Conservation (phyloP, 192 early-diverging fungal species). For the Entophlyctis luteolus region DNA sequence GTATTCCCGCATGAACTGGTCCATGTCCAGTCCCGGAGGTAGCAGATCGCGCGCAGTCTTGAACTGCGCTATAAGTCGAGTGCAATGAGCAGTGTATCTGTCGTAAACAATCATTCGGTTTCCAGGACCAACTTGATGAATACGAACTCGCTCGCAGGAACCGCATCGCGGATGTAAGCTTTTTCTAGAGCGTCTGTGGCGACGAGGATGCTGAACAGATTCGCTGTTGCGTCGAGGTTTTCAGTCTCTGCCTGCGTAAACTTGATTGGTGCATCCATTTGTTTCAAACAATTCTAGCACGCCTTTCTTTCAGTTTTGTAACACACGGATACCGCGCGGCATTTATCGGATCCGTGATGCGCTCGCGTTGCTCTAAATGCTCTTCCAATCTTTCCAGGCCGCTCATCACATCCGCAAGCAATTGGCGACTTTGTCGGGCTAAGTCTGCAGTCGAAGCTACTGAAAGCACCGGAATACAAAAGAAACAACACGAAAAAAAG, state of each 20-base stretch:
- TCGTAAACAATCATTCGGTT: not conserved
- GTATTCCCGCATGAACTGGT: conserved; percentile 68
- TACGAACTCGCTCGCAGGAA: conserved; percentile 71
- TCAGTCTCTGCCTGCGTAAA: conserved; percentile 64
- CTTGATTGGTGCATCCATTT: conserved; percentile 16
- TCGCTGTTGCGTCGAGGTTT: conserved; percentile 86
- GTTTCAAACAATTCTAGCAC: not conserved
- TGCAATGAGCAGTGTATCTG: conserved; percentile 86
- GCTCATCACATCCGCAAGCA: conserved; percentile 9
- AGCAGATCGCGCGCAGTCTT: conserved; percentile 68
- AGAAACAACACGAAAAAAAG: not conserved
- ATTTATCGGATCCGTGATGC: conserved; percentile 4
- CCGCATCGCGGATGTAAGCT: conserved; percentile 84
- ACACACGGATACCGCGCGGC: not conserved
- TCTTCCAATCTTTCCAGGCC: not conserved
- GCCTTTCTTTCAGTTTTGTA: conserved; percentile 1
- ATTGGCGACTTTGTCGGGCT: not conserved
- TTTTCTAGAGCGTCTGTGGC: conserved; percentile 88
- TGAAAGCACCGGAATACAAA: not conserved
- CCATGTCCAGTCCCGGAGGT: conserved; percentile 8
- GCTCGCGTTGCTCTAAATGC: conserved; percentile 2
- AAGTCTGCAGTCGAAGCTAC: not conserved
- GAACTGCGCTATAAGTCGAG: conserved; percentile 86
- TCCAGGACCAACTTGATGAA: not conserved
- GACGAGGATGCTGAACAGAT: conserved; percentile 87